phyloP scores from a whole-genome alignment of 768 basidiomycete genomes.

The Nidularia pulvinata region DNA sequence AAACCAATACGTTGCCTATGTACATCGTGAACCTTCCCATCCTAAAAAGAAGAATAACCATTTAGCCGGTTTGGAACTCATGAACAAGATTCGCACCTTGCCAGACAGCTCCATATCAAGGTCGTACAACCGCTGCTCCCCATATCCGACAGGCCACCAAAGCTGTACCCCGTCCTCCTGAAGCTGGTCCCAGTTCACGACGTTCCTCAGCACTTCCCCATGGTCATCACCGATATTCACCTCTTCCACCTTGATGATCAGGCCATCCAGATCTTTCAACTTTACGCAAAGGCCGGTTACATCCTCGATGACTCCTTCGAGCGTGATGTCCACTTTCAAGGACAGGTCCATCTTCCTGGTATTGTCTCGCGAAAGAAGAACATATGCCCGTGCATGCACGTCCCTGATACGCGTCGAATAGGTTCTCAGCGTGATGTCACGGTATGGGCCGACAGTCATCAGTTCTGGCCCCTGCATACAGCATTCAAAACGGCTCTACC shows the following conservation, averaged over 20 bases:
- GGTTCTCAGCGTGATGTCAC: constrained; percentile 68
- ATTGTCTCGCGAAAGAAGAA: constrained; percentile 16
- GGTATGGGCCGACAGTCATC: constrained; percentile 91
- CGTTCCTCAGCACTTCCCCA: too few species aligned
- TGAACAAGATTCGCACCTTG: constrained; percentile 33
- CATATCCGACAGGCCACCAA: constrained; percentile 89
- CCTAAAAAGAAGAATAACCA: constrained; percentile 20
- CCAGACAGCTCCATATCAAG: constrained; percentile 56
- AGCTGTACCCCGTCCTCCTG: constrained; percentile 47
- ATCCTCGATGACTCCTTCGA: constrained; percentile 38
- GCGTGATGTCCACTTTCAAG: constrained; percentile 46
- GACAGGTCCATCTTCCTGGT: constrained; percentile 42
- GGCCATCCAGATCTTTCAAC: constrained; percentile 51
- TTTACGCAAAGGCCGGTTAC: constrained; percentile 41
- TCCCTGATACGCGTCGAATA: constrained; percentile 68
- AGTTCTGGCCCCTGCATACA: constrained; percentile 65
- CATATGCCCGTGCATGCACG: constrained; percentile 56
- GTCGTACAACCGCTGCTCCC: constrained; percentile 77
- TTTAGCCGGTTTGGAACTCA: neutral
- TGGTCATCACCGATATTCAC: constrained; percentile 50
- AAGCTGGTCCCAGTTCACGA: too few species aligned
- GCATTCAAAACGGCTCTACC: neutral
- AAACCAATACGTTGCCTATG: constrained; percentile 69
- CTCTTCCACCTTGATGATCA: constrained; percentile 35
- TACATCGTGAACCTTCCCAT: constrained; percentile 51